These are phyloP conservation scores for Suhomyces chickasaworum DNA, from an alignment of 1,139 yeast genomes.

Conservation along the genomic window DNA sequence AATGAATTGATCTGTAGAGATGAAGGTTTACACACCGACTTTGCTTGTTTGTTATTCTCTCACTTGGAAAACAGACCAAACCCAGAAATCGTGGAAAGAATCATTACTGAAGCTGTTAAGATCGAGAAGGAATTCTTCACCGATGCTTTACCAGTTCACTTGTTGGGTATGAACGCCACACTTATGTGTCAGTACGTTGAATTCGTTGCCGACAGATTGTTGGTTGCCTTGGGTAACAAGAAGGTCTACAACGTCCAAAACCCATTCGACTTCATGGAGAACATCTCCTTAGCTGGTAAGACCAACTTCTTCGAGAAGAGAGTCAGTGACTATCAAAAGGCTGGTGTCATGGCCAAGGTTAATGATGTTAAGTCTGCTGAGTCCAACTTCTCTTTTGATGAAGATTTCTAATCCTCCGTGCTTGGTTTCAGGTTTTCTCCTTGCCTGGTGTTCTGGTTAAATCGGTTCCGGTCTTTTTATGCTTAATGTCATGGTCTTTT, in stretches of 20 bases:
- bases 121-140: slow-evolving; percentile 94
- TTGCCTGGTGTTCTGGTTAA: slow-evolving; percentile 8
- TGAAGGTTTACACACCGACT: slow-evolving; percentile 98
- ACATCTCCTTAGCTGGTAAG: slow-evolving; percentile 95
- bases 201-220: slow-evolving; percentile 93
- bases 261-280: slow-evolving; percentile 99
- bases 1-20: slow-evolving; percentile 97
- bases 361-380: slow-evolving; percentile 34
- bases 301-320: slow-evolving; percentile 99
- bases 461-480: slow-evolving; percentile 5
- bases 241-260: slow-evolving; percentile 84
- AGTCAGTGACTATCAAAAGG: slow-evolving; percentile 98
- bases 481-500: slow-evolving; percentile 8
- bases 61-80: slow-evolving; percentile 91
- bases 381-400: slow-evolving; percentile 48
- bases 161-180: slow-evolving; percentile 89
- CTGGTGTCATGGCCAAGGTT: slow-evolving; percentile 85
- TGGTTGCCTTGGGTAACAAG: slow-evolving; percentile 86
- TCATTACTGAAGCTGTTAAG: slow-evolving; percentile 91
- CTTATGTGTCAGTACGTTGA: slow-evolving; percentile 98
- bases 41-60: slow-evolving; percentile 91
- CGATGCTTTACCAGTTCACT: slow-evolving; percentile 87
- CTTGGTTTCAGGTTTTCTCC: too few relatives aligned
- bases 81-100: slow-evolving; percentile 71
- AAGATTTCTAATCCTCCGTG: slow-evolving; percentile 50